Evolutionary conservation across 371 early-diverging fungal species (phyloP).

Genomic region (Mortierella sp.): DNA sequence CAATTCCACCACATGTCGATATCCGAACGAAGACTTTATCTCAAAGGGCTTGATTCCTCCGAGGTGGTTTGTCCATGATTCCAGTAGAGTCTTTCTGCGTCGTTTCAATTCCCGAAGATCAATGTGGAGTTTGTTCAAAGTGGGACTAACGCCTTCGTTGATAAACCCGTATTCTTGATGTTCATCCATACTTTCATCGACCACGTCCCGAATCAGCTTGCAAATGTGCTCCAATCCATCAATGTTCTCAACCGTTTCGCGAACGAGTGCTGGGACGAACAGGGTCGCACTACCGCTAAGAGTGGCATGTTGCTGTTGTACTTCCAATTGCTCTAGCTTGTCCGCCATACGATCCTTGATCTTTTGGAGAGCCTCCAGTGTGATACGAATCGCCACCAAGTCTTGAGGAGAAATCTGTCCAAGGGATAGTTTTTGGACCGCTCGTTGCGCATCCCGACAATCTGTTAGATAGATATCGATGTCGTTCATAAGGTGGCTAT

Average conservation of each 20-base stretch:
- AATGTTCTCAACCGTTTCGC: slow-evolving; percentile 41
- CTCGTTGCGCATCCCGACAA: slow-evolving; percentile 78
- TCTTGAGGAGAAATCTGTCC: slow-evolving; percentile 73
- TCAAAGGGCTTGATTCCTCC: slow-evolving; percentile 50
- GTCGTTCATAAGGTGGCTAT: slow-evolving; percentile 61
- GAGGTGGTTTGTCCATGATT: slow-evolving; percentile 29
- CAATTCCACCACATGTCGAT: slow-evolving; percentile 66
- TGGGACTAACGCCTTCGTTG: slow-evolving; percentile 47
- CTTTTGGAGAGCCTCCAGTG: slow-evolving; percentile 59
- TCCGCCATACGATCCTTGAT: slow-evolving; percentile 52
- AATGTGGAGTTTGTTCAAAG: slow-evolving; percentile 22
- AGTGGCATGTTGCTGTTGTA: not conserved
- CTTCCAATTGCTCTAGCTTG: slow-evolving; percentile 14
- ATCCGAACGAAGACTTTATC: slow-evolving; percentile 51
- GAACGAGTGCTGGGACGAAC: slow-evolving; percentile 16
- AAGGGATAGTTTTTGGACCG: slow-evolving; percentile 75
- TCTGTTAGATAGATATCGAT: slow-evolving; percentile 60
- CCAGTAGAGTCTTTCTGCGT: slow-evolving; percentile 19
- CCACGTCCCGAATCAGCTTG: slow-evolving; percentile 39
- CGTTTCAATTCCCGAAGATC: slow-evolving; percentile 24
- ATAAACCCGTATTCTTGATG: slow-evolving; percentile 60
- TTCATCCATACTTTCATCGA: slow-evolving; percentile 52
- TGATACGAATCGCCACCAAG: slow-evolving; percentile 67
- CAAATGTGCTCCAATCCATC: slow-evolving; percentile 58
- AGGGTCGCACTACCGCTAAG: not conserved